Percentiles rank a stretch among this genome's conserved stretches.
Conservation (phyloP, 129 eudicot species). For the Gnaphalium uliginosum region DNA sequence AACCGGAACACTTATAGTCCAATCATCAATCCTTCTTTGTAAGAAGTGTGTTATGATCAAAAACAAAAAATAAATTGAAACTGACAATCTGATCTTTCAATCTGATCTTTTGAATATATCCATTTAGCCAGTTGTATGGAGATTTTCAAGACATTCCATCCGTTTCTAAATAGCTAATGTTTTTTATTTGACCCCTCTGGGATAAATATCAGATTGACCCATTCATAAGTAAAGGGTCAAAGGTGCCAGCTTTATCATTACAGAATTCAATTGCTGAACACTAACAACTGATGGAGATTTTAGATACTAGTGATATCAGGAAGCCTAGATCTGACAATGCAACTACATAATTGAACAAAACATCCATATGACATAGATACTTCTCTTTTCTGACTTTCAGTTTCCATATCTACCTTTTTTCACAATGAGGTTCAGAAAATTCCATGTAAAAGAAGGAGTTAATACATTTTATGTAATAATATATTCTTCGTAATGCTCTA, state of each 20-base stretch:
- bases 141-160: not conserved
- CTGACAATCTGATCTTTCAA: not conserved
- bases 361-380: not conserved
- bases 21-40: not conserved
- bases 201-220: conserved; percentile 5
- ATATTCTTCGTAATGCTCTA: not conserved
- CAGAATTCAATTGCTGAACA: not conserved
- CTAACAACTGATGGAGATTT: not conserved
- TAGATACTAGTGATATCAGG: not conserved
- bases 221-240: conserved; percentile 6
- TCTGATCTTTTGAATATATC: not conserved
- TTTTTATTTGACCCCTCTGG: not conserved
- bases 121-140: not conserved
- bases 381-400: too few species aligned
- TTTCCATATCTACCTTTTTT: too few species aligned
- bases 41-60: not conserved
- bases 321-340: conserved; percentile 17
- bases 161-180: not conserved
- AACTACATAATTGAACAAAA: conserved; percentile 7
- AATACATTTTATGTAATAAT: too few species aligned
- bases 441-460: too few species aligned
- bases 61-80: not conserved
- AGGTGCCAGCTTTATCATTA: not conserved
- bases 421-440: too few species aligned
- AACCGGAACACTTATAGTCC: not conserved